Percentiles rank a stretch among this genome's conserved stretches.
Conservation (phyloP, 345 rosid species). For the Eutrema yunnanense region DNA sequence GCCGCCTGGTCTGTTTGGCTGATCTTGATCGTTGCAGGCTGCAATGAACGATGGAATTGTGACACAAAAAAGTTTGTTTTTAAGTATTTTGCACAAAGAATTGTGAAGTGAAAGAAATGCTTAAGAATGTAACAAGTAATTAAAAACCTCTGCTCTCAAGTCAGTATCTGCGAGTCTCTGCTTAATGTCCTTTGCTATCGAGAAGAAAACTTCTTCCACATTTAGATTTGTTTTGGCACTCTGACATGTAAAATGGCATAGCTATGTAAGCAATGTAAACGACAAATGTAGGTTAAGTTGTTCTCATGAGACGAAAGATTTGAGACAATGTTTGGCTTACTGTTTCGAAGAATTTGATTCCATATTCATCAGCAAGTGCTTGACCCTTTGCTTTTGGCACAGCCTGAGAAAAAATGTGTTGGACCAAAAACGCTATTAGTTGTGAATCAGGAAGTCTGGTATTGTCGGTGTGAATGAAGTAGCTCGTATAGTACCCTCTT, state of each 20-base stretch:
- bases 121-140: not conserved
- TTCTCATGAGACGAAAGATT: not conserved
- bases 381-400: constrained; percentile 96
- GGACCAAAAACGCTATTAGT: not conserved
- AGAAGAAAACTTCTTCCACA: constrained; percentile 93
- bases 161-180: constrained; percentile 86
- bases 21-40: constrained; percentile 35
- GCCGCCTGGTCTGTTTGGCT: constrained; percentile 32
- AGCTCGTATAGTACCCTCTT: constrained; percentile 58
- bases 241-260: constrained; percentile 39
- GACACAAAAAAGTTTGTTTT: not conserved
- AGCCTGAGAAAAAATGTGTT: constrained; percentile 41
- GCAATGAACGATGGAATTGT: not conserved
- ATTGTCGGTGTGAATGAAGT: not conserved
- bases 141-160: constrained; percentile 63
- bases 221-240: constrained; percentile 95
- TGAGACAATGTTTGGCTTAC: constrained; percentile 38
- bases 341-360: constrained; percentile 95
- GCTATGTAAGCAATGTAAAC: constrained; percentile 8
- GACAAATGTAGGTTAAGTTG: not conserved
- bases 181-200: constrained; percentile 88
- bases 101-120: not conserved
- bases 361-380: constrained; percentile 98
- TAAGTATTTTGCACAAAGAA: not conserved
- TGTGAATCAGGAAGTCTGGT: not conserved